Evolutionary conservation across 257 asterid species (phyloP), one percentile per base, ranked within the genome.

Genomic region (Handroanthus guayacan): DNA sequence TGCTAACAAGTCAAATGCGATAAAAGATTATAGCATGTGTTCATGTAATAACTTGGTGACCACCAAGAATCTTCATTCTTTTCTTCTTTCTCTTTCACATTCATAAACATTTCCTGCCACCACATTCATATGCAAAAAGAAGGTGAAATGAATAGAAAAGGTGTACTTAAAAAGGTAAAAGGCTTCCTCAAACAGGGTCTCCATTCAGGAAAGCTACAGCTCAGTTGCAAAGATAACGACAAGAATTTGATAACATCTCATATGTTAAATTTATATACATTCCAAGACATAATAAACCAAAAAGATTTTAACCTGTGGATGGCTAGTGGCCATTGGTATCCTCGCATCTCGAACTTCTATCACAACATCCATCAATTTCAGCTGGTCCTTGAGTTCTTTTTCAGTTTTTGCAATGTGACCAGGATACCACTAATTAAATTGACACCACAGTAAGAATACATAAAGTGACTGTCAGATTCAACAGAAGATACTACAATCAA

Each of bases 341-440:
- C 98, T 92, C 62, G 98, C 98, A 86, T 95, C 99, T 72, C 99
- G 90, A 74, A 93, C 97, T 87, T 95, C 98, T 77, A 95, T 89
- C 68, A 95, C 99, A 80, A 95, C 98, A 81, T 95, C 99, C 97
- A 93, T 93, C 89, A 92, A 78, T 84, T 93, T 95, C 80, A 95
- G 86, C 86, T 95, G 98, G 54, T 87, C 91, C 89, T 95, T 95
- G 69, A 95, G 97, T 85, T 91, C 97, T 71, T 89, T 95, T 84
- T 93, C 97, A 50, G 98, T 88, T 89, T 92, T 95, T 34, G 91
- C 97, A 52, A 95, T 93, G 84, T 95, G 99, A 65, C 98, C 99
- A 10, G 99, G 99, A 86, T 92, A 95, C 98, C 99, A 95, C 98
- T 92, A 25, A 68, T 60, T 39, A 50, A 66, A 82, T 76, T 74